Conservation (phyloP, 768 basidiomycete species). For the Podaxis carcinomalis region DNA sequence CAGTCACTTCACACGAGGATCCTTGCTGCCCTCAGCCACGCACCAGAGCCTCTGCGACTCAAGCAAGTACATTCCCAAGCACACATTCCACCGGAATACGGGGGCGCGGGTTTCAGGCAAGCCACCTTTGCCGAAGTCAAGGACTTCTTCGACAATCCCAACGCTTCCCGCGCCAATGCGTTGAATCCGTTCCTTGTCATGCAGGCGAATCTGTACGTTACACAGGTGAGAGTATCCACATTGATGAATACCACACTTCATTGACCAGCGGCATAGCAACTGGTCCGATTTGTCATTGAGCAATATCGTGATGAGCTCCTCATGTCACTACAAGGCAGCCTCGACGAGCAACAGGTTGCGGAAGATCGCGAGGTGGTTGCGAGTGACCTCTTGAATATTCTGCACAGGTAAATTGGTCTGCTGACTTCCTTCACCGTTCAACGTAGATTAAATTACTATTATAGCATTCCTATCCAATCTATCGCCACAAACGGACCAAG, state of each 20-base stretch:
- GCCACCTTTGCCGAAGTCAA: conserved; percentile 86
- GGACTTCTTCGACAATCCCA: conserved; percentile 89
- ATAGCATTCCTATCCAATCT: conserved; percentile 87
- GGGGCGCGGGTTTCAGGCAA: conserved; percentile 71
- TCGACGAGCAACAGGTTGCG: conserved; percentile 61
- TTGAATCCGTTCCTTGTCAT: conserved; percentile 88
- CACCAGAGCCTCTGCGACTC: conserved; percentile 70
- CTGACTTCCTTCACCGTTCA: neutral
- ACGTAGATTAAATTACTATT: conserved; percentile 11
- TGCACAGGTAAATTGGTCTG: conserved; percentile 59
- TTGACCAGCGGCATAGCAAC: conserved; percentile 54
- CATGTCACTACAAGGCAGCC: conserved; percentile 56
- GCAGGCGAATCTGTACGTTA: conserved; percentile 91
- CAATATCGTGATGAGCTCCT: conserved; percentile 89
- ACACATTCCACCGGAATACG: conserved; percentile 54
- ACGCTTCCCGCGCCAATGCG: conserved; percentile 79
- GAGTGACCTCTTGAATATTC: conserved; percentile 79
- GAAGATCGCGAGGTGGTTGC: conserved; percentile 82
- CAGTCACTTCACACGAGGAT: conserved; percentile 77
- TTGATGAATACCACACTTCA: neutral
- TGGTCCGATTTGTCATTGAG: conserved; percentile 88
- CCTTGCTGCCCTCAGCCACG: conserved; percentile 66
- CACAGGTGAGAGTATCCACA: conserved; percentile 53
- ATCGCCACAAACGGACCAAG: conserved; percentile 88
- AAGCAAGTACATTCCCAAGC: conserved; percentile 50